Evolutionary conservation across 2,329 filamentous ascomycete genomes (phyloP).

Genomic region (Westerdykella sp.): DNA sequence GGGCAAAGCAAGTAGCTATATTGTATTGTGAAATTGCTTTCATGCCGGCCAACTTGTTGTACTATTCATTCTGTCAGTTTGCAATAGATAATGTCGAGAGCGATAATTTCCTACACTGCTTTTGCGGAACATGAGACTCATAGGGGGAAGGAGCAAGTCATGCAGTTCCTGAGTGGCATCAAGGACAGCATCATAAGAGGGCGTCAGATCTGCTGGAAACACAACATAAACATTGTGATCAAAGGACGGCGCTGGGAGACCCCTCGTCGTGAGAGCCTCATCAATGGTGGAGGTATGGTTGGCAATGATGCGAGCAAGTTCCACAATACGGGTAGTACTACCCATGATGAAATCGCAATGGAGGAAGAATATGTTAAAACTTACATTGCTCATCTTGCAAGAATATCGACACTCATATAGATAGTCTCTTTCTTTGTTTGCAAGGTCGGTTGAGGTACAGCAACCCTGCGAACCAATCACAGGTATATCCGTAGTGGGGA

Average conservation of each 20-base stretch:
- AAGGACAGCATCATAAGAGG: conserved; percentile 4
- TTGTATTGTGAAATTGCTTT: background rate
- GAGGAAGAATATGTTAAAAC: too few species aligned
- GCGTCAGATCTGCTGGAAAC: conserved; percentile 3
- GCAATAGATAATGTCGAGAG: background rate
- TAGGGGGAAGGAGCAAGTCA: conserved; percentile 2
- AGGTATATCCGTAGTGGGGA: too few species aligned
- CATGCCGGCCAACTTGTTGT: conserved; percentile 1
- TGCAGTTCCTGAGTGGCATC: conserved; percentile 8
- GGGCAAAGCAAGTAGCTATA: background rate
- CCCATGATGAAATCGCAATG: too few species aligned
- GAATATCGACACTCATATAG: too few species aligned
- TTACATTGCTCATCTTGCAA: too few species aligned
- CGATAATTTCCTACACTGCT: background rate
- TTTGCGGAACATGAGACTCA: background rate
- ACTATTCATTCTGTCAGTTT: background rate
- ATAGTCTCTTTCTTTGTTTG: too few species aligned
- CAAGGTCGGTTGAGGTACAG: too few species aligned
- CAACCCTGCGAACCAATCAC: too few species aligned
- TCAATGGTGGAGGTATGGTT: conserved; percentile 6
- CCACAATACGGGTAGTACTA: conserved; percentile 1
- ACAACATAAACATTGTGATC: background rate
- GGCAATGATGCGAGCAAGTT: conserved; percentile 3
- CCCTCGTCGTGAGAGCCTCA: conserved; percentile 2
- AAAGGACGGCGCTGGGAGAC: conserved; percentile 7